These are phyloP conservation scores for Lachnellula suecica DNA, from an alignment of 2,329 filamentous ascomycete genomes.

Conservation along the genomic window DNA sequence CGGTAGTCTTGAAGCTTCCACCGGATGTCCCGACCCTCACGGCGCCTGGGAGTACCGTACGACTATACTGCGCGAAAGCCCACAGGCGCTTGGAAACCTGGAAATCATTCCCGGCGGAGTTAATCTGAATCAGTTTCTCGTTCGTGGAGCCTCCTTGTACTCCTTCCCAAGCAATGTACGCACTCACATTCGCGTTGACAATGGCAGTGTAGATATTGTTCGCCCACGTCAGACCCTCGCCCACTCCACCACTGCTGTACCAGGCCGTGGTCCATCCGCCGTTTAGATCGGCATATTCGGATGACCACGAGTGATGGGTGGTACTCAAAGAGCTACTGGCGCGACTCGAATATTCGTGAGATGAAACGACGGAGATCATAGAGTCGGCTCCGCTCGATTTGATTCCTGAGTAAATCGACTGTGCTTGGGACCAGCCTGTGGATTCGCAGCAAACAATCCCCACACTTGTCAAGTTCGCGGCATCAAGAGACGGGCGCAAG, in stretches of 20 bases:
- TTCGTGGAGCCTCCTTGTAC: conserved; percentile 32
- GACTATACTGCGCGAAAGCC: conserved; percentile 16
- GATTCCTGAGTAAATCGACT: conserved; percentile 36
- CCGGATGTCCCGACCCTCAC: conserved; percentile 2
- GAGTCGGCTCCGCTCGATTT: conserved; percentile 36
- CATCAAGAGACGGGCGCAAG: conserved; percentile 38
- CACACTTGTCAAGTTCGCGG: conserved; percentile 34
- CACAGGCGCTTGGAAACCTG: conserved; percentile 16
- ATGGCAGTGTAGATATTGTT: conserved; percentile 51
- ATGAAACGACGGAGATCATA: conserved; percentile 40
- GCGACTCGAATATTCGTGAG: conserved; percentile 40
- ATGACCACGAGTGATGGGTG: conserved; percentile 47
- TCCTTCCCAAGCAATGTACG: conserved; percentile 56
- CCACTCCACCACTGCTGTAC: conserved; percentile 45
- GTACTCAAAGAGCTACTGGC: conserved; percentile 41
- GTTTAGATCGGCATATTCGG: conserved; percentile 48
- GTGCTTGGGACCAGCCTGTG: conserved; percentile 40
- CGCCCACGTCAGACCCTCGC: conserved; percentile 57
- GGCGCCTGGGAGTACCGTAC: conserved; percentile 13
- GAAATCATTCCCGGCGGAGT: not conserved
- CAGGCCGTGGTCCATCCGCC: conserved; percentile 44
- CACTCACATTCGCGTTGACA: conserved; percentile 46
- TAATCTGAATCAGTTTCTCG: conserved; percentile 27
- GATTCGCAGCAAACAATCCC: conserved; percentile 45
- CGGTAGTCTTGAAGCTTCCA: conserved; percentile 2